Conservation (phyloP, 2,329 filamentous ascomycete species). For the Aspergillus unguis region DNA sequence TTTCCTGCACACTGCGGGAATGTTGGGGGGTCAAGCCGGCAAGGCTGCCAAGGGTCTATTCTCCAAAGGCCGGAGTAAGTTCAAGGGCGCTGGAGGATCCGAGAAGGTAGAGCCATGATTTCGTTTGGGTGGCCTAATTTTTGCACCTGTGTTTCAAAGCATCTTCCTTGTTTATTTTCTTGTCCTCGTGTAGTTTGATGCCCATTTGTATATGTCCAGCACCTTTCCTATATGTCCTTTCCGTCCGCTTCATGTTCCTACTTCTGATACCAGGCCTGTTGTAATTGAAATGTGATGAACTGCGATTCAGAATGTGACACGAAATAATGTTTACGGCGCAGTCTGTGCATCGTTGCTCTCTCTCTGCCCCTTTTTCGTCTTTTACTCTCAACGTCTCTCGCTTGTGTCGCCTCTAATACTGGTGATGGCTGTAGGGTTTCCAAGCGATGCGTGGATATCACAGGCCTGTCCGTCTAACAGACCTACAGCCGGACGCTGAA, state of each 20-base stretch:
- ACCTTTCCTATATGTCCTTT: not conserved
- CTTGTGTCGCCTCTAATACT: conserved; percentile 27
- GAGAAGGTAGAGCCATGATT: conserved; percentile 84
- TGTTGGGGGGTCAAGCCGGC: conserved; percentile 64
- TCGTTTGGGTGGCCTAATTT: conserved; percentile 33
- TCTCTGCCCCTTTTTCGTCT: not conserved
- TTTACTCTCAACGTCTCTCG: not conserved
- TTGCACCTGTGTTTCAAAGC: conserved; percentile 5
- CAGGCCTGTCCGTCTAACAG: conserved; percentile 23
- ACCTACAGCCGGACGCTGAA: conserved; percentile 15
- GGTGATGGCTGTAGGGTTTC: conserved; percentile 30
- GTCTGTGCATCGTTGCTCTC: not conserved
- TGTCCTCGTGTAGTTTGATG: not conserved
- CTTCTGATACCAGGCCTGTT: conserved; percentile 28
- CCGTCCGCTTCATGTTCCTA: conserved; percentile 3
- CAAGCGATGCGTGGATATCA: conserved; percentile 27
- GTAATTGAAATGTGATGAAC: conserved; percentile 24
- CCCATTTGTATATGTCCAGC: not conserved
- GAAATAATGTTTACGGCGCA: conserved; percentile 12
- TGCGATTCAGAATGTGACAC: conserved; percentile 17
- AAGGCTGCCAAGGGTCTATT: conserved; percentile 88
- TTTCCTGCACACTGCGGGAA: conserved; percentile 75
- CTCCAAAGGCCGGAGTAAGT: conserved; percentile 84
- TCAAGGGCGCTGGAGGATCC: conserved; percentile 60
- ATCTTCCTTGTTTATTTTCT: conserved; percentile 1